phyloP scores from a whole-genome alignment of 2,329 filamentous ascomycete species.

The Aspergillus fischeri region DNA sequence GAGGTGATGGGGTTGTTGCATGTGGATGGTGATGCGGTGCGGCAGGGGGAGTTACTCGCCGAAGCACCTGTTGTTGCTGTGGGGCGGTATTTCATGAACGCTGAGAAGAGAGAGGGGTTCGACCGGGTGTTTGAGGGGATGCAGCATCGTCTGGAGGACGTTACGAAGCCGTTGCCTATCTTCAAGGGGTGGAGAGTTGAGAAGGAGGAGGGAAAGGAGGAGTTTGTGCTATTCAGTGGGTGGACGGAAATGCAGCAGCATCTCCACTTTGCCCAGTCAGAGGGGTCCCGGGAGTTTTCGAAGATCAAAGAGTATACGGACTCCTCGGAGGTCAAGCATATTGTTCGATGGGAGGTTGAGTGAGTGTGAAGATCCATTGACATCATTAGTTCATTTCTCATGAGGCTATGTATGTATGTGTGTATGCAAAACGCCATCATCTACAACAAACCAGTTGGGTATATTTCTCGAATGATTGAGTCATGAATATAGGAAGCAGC shows the following conservation, averaged over 20 bases:
- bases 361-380: background rate
- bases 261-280: constrained; percentile 28
- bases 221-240: constrained; percentile 41
- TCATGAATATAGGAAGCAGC: background rate
- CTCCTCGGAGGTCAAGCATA: constrained; percentile 26
- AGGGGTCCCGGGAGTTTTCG: constrained; percentile 27
- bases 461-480: background rate
- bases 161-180: constrained; percentile 25
- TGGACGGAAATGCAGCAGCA: constrained; percentile 38
- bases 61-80: constrained; percentile 30
- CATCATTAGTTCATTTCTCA: background rate
- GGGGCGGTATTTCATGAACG: constrained; percentile 29
- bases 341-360: background rate
- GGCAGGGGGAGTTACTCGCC: constrained; percentile 20
- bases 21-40: constrained; percentile 30
- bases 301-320: constrained; percentile 20
- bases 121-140: constrained; percentile 21
- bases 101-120: constrained; percentile 22
- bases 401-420: background rate
- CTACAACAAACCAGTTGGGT: background rate
- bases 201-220: constrained; percentile 30
- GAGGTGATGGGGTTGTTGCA: constrained; percentile 44
- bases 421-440: background rate
- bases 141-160: constrained; percentile 22
- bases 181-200: constrained; percentile 42